Evolutionary conservation across 768 basidiomycete genomes (phyloP), one percentile per base, ranked within the genome.

Genomic region (Dioszegia hungarica): DNA sequence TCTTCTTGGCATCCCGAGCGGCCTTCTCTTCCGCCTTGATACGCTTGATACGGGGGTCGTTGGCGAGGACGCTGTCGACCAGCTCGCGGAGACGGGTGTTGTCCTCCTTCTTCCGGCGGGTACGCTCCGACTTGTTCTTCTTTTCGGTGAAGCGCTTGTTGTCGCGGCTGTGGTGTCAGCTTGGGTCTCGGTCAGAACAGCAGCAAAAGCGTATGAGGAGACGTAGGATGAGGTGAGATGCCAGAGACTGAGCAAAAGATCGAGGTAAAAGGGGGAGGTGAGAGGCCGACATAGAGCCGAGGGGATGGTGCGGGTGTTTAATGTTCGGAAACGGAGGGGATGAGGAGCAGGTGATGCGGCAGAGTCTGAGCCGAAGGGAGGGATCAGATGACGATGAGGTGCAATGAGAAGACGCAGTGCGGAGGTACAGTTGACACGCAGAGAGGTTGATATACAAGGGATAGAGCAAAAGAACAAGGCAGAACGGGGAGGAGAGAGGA

Each of bases 131-230:
- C 78, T 95, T 97, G 84, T 99, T 99, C 83, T 99, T 99, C 82
- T 97, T 98, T 79, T 98, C 94, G 17, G 90, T 92, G 79, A 93
- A 95, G 28, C 94, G 87, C 79, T 98, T 98, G 77, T 99, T 94
- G 77, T 98, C 94, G 56, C 94, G 94, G 73, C 90, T 93, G 64
- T 37, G 11, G 2, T 3, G 25, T 56, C 36, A 56, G 52, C 53
- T 36, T n/a, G 11, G 2, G 34, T 17, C 33, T 17, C 19, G 20
- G 20, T n/a, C n/a, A 24, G 19, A 10, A 43, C 2, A 10, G 19
- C 41, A 43, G 31, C 14, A 6, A 33, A 6, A 14, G 51, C 36
- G 29, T 14, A 36, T 48, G 37, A 17, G 49, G 10, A 51, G 49
- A 20, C 19, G 28, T 8, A 33, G 27, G 44, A 19, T 25, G 49